Conservation (phyloP, 352 stramenopile genomes). For the Globisporangium cystogenes region DNA sequence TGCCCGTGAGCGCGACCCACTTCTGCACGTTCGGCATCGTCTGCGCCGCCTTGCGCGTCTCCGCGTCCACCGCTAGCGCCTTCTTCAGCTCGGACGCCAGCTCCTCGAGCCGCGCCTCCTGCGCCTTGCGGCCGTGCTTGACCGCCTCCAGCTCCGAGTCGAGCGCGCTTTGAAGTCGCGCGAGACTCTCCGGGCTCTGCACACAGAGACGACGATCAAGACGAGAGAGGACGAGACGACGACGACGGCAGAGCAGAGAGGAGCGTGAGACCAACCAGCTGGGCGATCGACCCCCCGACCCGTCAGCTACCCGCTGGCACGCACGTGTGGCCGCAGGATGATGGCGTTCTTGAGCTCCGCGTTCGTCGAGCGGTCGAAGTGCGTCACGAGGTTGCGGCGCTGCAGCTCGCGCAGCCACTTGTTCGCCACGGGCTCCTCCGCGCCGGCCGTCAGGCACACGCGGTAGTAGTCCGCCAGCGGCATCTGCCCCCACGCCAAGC, state of each 20-base stretch:
- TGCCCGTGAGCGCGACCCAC: constrained; percentile 51
- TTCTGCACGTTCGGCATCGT: constrained; percentile 69
- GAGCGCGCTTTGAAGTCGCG: constrained; percentile 64
- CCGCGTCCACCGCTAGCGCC: constrained; percentile 32
- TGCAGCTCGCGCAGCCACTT: constrained; percentile 78
- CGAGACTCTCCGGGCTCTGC: constrained; percentile 63
- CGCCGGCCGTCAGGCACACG: constrained; percentile 65
- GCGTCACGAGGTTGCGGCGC: constrained; percentile 64
- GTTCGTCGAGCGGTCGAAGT: constrained; percentile 68
- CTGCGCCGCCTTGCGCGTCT: constrained; percentile 35
- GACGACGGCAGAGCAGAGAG: too few relatives aligned
- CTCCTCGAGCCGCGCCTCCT: constrained; percentile 42
- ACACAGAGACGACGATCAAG: too few relatives aligned
- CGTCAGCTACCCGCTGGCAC: too few relatives aligned
- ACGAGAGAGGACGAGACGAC: too few relatives aligned
- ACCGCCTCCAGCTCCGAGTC: constrained; percentile 74
- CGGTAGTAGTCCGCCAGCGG: constrained; percentile 64
- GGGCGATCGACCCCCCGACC: too few relatives aligned
- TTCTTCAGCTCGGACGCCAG: constrained; percentile 45
- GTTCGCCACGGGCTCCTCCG: constrained; percentile 59
- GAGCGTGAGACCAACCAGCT: too few relatives aligned
- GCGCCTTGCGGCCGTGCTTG: constrained; percentile 54
- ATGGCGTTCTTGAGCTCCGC: constrained; percentile 60
- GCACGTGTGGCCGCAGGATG: constrained; percentile 63
- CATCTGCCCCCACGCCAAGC: constrained; percentile 35